phyloP scores from a whole-genome alignment of 805 yeast genomes.

The Nakazawaea peltata region DNA sequence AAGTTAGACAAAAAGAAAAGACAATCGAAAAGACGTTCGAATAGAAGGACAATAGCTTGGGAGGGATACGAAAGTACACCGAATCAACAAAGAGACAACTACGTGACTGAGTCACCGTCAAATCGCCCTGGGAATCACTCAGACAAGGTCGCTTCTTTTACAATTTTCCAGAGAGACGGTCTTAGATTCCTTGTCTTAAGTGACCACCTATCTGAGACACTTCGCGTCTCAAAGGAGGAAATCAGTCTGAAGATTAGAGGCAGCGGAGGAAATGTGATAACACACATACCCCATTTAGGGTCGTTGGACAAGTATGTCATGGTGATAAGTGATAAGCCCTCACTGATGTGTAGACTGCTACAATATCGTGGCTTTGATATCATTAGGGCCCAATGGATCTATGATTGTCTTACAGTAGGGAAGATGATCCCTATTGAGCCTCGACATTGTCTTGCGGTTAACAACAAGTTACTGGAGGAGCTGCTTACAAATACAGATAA shows the following conservation, averaged over 20 bases:
- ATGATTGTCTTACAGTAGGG: slow-evolving; percentile 46
- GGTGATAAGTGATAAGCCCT: slow-evolving; percentile 29
- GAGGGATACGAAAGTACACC: slow-evolving; percentile 11
- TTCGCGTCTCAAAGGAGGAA: not conserved
- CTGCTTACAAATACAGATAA: slow-evolving; percentile 37
- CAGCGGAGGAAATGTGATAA: slow-evolving; percentile 46
- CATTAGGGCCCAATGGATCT: slow-evolving; percentile 62
- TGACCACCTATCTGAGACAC: slow-evolving; percentile 27
- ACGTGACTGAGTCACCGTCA: too few species aligned
- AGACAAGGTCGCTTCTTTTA: too few species aligned
- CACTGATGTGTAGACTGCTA: slow-evolving; percentile 30
- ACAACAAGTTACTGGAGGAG: slow-evolving; percentile 17
- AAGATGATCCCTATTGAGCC: slow-evolving; percentile 51
- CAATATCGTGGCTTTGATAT: slow-evolving; percentile 48
- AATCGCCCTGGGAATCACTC: too few species aligned
- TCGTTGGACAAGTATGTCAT: slow-evolving; percentile 17
- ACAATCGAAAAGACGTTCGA: slow-evolving; percentile 14
- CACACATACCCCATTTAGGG: too few species aligned
- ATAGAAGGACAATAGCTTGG: slow-evolving; percentile 12
- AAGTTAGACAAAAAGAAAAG: slow-evolving; percentile 21
- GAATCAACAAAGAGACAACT: slow-evolving; percentile 2
- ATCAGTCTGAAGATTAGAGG: slow-evolving; percentile 22
- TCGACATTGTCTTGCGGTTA: slow-evolving; percentile 40
- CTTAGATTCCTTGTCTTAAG: slow-evolving; percentile 44
- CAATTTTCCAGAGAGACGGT: slow-evolving; percentile 26